Evolutionary conservation across 2,329 filamentous ascomycete genomes (phyloP).

Genomic region (Cladosporium cucumerinum): DNA sequence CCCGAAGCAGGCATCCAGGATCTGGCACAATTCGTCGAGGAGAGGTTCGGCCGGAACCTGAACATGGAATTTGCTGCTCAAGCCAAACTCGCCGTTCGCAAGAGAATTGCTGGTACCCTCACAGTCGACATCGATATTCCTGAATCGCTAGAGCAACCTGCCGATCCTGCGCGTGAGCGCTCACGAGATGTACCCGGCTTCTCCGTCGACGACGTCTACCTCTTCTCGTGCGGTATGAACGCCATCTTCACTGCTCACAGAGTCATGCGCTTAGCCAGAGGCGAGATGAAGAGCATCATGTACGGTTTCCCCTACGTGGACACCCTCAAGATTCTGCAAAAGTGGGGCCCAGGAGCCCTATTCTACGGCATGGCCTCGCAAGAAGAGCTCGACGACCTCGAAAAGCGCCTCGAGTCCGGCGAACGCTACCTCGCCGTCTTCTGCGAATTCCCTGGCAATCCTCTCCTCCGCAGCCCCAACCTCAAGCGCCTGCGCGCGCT

Average conservation of each 20-base stretch:
- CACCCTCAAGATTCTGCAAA: slow-evolving; percentile 89
- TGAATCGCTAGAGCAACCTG: slow-evolving; percentile 49
- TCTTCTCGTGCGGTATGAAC: slow-evolving; percentile 91
- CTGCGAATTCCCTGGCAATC: slow-evolving; percentile 93
- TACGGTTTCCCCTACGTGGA: slow-evolving; percentile 99
- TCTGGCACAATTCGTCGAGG: slow-evolving; percentile 79
- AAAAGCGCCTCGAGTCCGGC: slow-evolving; percentile 65
- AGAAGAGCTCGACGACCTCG: slow-evolving; percentile 79
- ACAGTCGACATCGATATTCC: slow-evolving; percentile 66
- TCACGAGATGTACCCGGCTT: slow-evolving; percentile 57
- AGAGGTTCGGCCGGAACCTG: slow-evolving; percentile 89
- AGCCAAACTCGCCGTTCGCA: slow-evolving; percentile 79
- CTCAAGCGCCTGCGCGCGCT: slow-evolving; percentile 74
- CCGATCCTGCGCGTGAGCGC: slow-evolving; percentile 36
- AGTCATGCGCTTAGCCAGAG: slow-evolving; percentile 63
- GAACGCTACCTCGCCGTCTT: slow-evolving; percentile 81
- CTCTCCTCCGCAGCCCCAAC: slow-evolving; percentile 80
- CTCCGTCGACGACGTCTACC: slow-evolving; percentile 80
- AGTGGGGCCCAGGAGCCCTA: slow-evolving; percentile 82
- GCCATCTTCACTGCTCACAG: slow-evolving; percentile 88
- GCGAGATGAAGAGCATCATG: slow-evolving; percentile 71
- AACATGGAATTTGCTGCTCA: slow-evolving; percentile 73
- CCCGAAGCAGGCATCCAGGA: slow-evolving; percentile 54
- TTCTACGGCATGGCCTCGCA: slow-evolving; percentile 83
- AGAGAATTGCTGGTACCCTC: slow-evolving; percentile 83